Percentiles rank a stretch among this genome's conserved stretches.
Conservation (phyloP, 2,329 filamentous ascomycete genomes). For the Hypoxylon sp. region DNA sequence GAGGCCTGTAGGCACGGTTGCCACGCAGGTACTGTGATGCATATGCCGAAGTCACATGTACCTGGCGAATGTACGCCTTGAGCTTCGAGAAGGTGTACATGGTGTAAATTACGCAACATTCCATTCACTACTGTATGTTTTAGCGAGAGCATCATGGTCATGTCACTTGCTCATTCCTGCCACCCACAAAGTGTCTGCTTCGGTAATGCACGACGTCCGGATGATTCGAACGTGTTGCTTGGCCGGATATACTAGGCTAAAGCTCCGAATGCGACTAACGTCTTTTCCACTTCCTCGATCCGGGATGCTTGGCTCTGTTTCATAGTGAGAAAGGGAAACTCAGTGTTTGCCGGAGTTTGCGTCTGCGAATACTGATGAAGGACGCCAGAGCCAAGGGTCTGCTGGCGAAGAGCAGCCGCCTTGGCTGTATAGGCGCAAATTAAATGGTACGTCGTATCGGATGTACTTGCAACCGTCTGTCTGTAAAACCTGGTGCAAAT, state of each 20-base stretch:
- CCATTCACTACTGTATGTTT: conserved; percentile 31
- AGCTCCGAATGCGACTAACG: conserved; percentile 40
- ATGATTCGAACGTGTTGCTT: conserved; percentile 33
- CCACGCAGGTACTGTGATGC: conserved; percentile 74
- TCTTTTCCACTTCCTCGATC: conserved; percentile 33
- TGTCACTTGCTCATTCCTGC: conserved; percentile 19
- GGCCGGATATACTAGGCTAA: conserved; percentile 39
- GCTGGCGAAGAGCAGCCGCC: conserved; percentile 14
- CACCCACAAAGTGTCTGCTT: conserved; percentile 26
- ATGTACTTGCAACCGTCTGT: conserved; percentile 26
- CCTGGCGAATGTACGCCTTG: conserved; percentile 42
- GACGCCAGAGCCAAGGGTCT: conserved; percentile 12
- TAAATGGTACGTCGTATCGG: conserved; percentile 34
- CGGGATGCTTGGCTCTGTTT: conserved; percentile 38
- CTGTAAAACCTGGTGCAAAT: conserved; percentile 27
- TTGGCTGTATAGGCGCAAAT: conserved; percentile 37
- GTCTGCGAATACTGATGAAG: conserved; percentile 7
- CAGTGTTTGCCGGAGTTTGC: conserved; percentile 27
- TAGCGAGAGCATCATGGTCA: conserved; percentile 27
- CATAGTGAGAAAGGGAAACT: conserved; percentile 23
- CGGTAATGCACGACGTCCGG: conserved; percentile 37
- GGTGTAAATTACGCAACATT: conserved; percentile 38
- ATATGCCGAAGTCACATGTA: conserved; percentile 41
- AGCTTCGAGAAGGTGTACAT: conserved; percentile 31
- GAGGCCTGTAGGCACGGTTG: conserved; percentile 87